phyloP scores from a whole-genome alignment of 495 filamentous ascomycete species.

The Sporormia fimetaria region DNA sequence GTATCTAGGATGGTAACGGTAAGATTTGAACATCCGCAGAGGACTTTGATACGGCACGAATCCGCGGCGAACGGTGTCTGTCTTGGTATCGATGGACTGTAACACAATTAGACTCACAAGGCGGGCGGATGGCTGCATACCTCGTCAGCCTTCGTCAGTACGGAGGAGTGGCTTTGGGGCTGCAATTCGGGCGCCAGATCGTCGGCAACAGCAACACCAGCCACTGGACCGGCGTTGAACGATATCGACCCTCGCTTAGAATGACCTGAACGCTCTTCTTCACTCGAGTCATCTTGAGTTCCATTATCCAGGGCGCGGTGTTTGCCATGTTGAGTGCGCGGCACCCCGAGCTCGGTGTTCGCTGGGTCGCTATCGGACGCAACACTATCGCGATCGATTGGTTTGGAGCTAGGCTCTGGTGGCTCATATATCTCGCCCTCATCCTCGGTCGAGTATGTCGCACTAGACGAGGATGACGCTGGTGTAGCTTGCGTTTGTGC shows the following conservation, averaged over 20 bases:
- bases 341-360: not conserved
- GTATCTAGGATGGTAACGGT: slow-evolving; percentile 76
- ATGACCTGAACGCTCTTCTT: not conserved
- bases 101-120: no score
- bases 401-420: slow-evolving; percentile 1
- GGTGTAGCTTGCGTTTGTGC: not conserved
- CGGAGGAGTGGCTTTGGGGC: not conserved
- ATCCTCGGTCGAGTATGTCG: not conserved
- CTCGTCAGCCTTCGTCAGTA: not conserved
- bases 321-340: not conserved
- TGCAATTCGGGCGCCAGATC: slow-evolving; percentile 16
- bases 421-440: slow-evolving; percentile 17
- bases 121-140: no score
- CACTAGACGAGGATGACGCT: not conserved
- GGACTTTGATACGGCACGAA: slow-evolving; percentile 76
- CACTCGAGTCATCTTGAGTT: no score
- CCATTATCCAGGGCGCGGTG: no score
- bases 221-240: not conserved
- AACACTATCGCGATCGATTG: no score
- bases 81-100: not conserved
- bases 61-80: no score
- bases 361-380: not conserved
- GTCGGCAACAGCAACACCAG: slow-evolving; percentile 12
- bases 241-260: not conserved
- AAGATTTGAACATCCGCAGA: slow-evolving; percentile 69